A percentile compares a stretch with the other conserved stretches of the same genome.
These are phyloP conservation scores for Erigeron canadensis DNA, from an alignment of 129 eudicot genomes.

Conservation along the genomic window DNA sequence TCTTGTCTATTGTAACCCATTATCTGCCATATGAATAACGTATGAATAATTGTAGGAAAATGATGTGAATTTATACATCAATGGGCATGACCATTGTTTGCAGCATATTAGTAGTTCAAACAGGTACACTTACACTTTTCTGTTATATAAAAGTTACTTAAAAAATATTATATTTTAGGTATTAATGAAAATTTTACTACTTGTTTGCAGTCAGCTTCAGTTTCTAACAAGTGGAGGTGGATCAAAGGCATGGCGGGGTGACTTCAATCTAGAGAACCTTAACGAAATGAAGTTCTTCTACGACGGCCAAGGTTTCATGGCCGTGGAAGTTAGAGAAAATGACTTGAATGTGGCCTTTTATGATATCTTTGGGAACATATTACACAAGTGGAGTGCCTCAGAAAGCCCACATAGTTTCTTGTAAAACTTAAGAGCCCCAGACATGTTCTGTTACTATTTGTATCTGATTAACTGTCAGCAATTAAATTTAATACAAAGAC, in stretches of 20 bases:
- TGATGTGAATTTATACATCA: constrained; percentile 67
- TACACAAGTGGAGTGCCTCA: no score
- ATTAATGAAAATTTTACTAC: no score
- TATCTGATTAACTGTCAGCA: no score
- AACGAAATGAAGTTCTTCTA: constrained; percentile 60
- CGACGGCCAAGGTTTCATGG: constrained; percentile 91
- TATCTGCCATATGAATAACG: no score
- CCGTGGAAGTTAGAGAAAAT: constrained; percentile 39
- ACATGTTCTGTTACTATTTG: no score
- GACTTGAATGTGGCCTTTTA: constrained; percentile 42
- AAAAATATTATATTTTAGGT: no score
- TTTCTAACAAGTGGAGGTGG: constrained; percentile 87
- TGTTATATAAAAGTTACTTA: no score
- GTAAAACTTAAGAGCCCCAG: no score
- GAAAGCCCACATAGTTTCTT: no score
- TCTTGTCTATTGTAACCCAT: no score
- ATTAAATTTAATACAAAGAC: no score
- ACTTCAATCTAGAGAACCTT: constrained; percentile 31
- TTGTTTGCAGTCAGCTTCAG: constrained; percentile 46
- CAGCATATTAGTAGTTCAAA: constrained; percentile 53
- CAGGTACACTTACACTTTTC: constrained; percentile 41
- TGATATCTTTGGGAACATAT: constrained; percentile 39
- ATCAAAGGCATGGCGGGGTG: constrained; percentile 84
- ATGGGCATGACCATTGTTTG: constrained; percentile 90
- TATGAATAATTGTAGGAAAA: constrained; percentile 43